phyloP scores from a whole-genome alignment of 352 stramenopile species.

The Plasmopara viticola region DNA sequence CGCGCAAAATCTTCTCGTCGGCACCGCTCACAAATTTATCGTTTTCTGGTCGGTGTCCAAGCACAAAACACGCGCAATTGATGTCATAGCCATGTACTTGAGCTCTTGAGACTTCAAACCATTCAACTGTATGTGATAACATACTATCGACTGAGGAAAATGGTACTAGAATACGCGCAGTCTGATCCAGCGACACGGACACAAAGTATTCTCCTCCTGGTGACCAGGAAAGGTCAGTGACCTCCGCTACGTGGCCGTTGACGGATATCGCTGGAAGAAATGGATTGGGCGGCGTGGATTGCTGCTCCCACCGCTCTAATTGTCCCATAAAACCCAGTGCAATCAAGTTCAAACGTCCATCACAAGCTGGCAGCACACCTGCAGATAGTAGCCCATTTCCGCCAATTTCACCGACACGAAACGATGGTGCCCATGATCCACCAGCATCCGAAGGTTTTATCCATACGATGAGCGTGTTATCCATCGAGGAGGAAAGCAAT shows the following conservation, averaged over 20 bases:
- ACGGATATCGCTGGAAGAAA: constrained; percentile 49
- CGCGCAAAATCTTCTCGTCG: constrained; percentile 78
- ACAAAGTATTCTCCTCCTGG: constrained; percentile 53
- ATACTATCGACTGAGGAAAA: constrained; percentile 2
- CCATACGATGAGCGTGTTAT: constrained; percentile 75
- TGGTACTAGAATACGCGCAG: constrained; percentile 46
- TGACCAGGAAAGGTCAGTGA: constrained; percentile 68
- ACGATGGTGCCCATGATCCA: constrained; percentile 36
- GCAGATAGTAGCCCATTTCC: constrained; percentile 49
- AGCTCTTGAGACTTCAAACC: constrained; percentile 64
- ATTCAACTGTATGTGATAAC: constrained; percentile 10
- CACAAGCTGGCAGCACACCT: constrained; percentile 24
- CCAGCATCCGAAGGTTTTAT: constrained; percentile 15
- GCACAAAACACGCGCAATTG: constrained; percentile 62
- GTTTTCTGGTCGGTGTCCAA: constrained; percentile 10
- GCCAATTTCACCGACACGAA: constrained; percentile 52
- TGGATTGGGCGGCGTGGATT: constrained; percentile 35
- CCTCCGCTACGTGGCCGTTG: constrained; percentile 45
- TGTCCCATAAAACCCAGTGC: constrained; percentile 59
- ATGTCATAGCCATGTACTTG: constrained; percentile 82
- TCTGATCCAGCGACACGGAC: constrained; percentile 73
- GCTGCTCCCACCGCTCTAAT: constrained; percentile 60
- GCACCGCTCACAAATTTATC: constrained; percentile 69
- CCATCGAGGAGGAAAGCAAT: constrained; percentile 68
- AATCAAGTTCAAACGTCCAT: constrained; percentile 39